Percentiles rank a stretch among this genome's conserved stretches.
Conservation (phyloP, 441 rosid genomes). For the Gossypium davidsonii region DNA sequence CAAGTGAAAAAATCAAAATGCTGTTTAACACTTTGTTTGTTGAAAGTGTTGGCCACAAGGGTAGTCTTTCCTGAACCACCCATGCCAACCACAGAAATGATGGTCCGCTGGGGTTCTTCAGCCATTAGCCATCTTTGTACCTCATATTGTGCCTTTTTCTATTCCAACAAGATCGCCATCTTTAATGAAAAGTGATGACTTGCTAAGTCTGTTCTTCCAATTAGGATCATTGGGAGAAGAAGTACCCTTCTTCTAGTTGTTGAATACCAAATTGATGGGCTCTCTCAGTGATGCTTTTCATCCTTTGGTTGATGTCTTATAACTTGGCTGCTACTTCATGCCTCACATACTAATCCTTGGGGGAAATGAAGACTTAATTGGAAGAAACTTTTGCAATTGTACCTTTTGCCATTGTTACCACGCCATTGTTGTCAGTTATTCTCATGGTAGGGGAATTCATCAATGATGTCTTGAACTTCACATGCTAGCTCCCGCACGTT, state of each 20-base stretch:
- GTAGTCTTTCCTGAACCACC: slow-evolving; percentile 35
- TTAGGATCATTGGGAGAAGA: slow-evolving; percentile 7
- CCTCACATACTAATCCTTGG: slow-evolving; percentile 11
- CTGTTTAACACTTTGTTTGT: slow-evolving; percentile 19
- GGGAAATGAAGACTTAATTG: slow-evolving; percentile 17
- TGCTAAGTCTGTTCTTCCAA: slow-evolving; percentile 18
- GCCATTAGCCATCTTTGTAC: slow-evolving; percentile 23
- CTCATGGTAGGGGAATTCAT: slow-evolving; percentile 24
- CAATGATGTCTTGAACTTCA: slow-evolving; percentile 30
- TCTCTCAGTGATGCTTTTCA: slow-evolving; percentile 17
- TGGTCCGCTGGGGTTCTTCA: slow-evolving; percentile 16
- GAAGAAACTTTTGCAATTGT: neutral
- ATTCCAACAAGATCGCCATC: slow-evolving; percentile 31
- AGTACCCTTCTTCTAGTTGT: neutral
- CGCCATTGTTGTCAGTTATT: slow-evolving; percentile 6
- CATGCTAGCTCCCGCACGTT: slow-evolving; percentile 27
- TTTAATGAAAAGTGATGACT: slow-evolving; percentile 26
- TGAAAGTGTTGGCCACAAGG: slow-evolving; percentile 26
- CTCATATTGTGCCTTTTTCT: slow-evolving; percentile 16
- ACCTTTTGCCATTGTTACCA: neutral
- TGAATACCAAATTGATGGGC: slow-evolving; percentile 14
- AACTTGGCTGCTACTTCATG: slow-evolving; percentile 25
- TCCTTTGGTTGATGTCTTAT: slow-evolving; percentile 12
- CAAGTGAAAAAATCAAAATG: slow-evolving; percentile 22
- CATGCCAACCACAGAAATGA: slow-evolving; percentile 29